Evolutionary conservation across 345 rosid species (phyloP), one percentile per base, ranked within the genome.

Genomic region (Rhodamnia argentea): DNA sequence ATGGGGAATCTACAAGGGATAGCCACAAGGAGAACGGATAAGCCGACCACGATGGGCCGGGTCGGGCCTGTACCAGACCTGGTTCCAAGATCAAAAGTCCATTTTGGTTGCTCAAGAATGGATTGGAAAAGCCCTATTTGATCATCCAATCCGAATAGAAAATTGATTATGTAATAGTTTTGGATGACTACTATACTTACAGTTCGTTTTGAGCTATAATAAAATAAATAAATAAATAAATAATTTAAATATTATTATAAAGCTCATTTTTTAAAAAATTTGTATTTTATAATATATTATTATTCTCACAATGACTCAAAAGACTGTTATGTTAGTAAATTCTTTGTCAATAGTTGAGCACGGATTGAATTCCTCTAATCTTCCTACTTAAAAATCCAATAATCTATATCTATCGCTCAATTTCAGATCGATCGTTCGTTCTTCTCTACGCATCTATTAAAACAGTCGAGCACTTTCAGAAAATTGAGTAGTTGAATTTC

Each of bases 211-310:
- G 51, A 9, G 12, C 8, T 10, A 50, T 12, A 10, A 50, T 10
- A 50, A 50, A 50, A 50, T 2, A 50, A 10, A 50, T 50, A 50
- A 50, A n/a, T n/a, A n/a, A n/a, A n/a, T n/a, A 9, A 50, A 50
- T 11, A 50, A 50, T 13, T 10, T 50, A 2, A 50, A 50, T 10
- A 50, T 50, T 50, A 50, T 50, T 2, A 4, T 11, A 4, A 2
- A 3, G 3, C 3, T 11, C 13, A 50, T 4, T 10, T 13, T 11
- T 51, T 51, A 2, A 51, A 12, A 4, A 12, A 51, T 51, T 51
- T 12, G 4, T 12, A 3, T 4, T 14, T 51, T 14, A 51, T 3
- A 3, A 11, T 3, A 2, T 3, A 0, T 3, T 51, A 51, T 51
- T 11, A 3, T 51, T 51, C 14, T 51, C 14, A 51, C 1, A 3